These are phyloP conservation scores for Erucastrum elatum DNA, from an alignment of 345 rosid species.

Conservation along the genomic window DNA sequence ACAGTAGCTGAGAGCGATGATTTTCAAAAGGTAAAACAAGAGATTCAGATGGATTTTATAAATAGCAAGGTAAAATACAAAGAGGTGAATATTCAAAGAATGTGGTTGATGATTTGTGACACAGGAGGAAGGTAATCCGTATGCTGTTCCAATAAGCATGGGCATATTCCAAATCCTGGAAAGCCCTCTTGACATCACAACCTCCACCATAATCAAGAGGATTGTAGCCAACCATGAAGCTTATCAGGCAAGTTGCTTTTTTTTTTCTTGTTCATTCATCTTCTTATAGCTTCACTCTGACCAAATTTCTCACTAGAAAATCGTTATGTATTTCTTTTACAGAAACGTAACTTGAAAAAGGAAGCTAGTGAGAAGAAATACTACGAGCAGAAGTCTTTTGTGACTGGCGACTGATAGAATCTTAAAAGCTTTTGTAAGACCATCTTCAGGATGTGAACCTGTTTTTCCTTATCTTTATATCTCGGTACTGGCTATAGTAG, in stretches of 20 bases:
- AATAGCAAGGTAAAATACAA: not conserved
- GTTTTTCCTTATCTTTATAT: not conserved
- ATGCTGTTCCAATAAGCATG: constrained; percentile 74
- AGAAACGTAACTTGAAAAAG: constrained; percentile 15
- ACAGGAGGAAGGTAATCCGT: constrained; percentile 72
- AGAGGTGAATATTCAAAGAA: not conserved
- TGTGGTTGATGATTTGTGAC: constrained; percentile 1
- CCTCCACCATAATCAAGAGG: constrained; percentile 74
- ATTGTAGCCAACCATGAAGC: constrained; percentile 84
- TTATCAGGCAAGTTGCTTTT: constrained; percentile 51
- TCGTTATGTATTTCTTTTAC: constrained; percentile 18
- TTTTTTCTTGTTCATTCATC: not conserved
- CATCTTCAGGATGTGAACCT: not conserved
- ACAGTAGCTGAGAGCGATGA: constrained; percentile 71
- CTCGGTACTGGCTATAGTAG: constrained; percentile 7
- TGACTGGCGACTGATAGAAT: not conserved
- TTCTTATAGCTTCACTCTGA: constrained; percentile 5
- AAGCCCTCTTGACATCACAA: constrained; percentile 75
- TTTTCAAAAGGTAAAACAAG: constrained; percentile 31
- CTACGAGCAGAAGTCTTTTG: not conserved
- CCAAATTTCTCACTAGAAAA: not conserved
- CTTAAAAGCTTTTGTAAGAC: not conserved
- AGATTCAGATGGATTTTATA: not conserved
- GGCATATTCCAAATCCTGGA: constrained; percentile 70
- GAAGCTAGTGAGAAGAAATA: not conserved